Conservation (phyloP, 2,329 filamentous ascomycete genomes). For the Xylariaceae sp. region DNA sequence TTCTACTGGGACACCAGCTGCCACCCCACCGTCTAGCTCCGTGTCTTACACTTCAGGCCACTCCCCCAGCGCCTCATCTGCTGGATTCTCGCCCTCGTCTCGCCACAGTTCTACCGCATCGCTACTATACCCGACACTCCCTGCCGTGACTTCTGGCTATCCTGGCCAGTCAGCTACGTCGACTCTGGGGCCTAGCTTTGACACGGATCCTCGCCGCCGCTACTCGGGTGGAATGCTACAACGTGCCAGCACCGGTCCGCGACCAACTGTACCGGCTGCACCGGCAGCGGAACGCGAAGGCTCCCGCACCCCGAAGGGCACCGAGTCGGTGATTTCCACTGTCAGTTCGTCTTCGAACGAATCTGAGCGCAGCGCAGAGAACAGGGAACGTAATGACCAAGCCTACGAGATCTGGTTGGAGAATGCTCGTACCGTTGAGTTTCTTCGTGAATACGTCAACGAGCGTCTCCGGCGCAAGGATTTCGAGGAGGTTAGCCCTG, state of each 20-base stretch:
- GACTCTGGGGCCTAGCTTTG: constrained; percentile 63
- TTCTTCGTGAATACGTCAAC: constrained; percentile 52
- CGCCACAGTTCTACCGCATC: constrained; percentile 55
- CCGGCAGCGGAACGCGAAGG: constrained; percentile 33
- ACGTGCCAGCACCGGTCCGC: constrained; percentile 44
- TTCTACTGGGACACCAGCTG: constrained; percentile 61
- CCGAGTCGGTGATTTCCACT: constrained; percentile 38
- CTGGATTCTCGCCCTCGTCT: constrained; percentile 62
- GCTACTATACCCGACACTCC: constrained; percentile 70
- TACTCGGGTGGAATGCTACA: constrained; percentile 64
- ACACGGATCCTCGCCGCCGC: constrained; percentile 56
- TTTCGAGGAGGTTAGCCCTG: constrained; percentile 38
- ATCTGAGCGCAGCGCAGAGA: constrained; percentile 43
- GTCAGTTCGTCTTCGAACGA: constrained; percentile 51
- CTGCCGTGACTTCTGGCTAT: constrained; percentile 63
- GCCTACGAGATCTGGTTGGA: constrained; percentile 61
- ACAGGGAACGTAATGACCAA: constrained; percentile 48
- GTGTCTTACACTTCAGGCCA: constrained; percentile 74
- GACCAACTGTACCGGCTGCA: constrained; percentile 23
- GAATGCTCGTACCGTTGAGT: constrained; percentile 60
- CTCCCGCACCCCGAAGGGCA: constrained; percentile 40
- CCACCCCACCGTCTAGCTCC: constrained; percentile 69
- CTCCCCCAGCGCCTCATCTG: constrained; percentile 66
- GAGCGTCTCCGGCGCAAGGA: constrained; percentile 52
- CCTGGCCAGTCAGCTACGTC: constrained; percentile 62